Percentiles rank a stretch among this genome's conserved stretches.
These are phyloP conservation scores for Pichia sp. DNA, from an alignment of 1,139 yeast species.

Conservation along the genomic window DNA sequence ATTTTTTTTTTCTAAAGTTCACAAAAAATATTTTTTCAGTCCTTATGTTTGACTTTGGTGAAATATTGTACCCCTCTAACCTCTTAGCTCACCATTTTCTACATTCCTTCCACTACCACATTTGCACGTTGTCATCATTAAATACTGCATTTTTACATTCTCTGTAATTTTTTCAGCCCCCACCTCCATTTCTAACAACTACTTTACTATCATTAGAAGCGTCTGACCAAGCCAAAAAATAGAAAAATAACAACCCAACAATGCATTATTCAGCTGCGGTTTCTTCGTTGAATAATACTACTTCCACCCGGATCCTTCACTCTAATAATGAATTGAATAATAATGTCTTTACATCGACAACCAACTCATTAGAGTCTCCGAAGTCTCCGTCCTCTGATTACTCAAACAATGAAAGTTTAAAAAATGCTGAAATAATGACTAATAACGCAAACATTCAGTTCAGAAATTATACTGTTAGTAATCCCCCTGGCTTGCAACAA, in stretches of 20 bases:
- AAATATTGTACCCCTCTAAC: background rate
- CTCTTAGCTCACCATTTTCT: background rate
- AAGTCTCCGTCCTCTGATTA: slow-evolving; percentile 2
- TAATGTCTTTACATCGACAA: background rate
- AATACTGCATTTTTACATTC: background rate
- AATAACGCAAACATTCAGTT: slow-evolving; percentile 4
- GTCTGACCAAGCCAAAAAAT: background rate
- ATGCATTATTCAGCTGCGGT: slow-evolving; percentile 2
- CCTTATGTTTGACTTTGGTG: background rate
- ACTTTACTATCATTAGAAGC: background rate
- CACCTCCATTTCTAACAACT: too few species aligned
- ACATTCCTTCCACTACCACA: too few species aligned
- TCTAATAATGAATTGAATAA: background rate
- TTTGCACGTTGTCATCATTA: background rate
- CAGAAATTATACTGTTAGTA: slow-evolving; percentile 9
- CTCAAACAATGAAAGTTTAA: slow-evolving; percentile 1
- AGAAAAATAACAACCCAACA: background rate
- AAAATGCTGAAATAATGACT: background rate
- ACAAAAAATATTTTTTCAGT: background rate
- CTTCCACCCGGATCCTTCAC: background rate
- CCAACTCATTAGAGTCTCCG: slow-evolving; percentile 2
- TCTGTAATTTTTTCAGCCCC: background rate
- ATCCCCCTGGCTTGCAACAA: slow-evolving; percentile 9
- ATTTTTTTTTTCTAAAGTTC: background rate
- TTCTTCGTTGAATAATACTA: background rate